These are phyloP conservation scores for Annona squamosa DNA, from an alignment of 164 flowering plant genomes.

Conservation along the genomic window DNA sequence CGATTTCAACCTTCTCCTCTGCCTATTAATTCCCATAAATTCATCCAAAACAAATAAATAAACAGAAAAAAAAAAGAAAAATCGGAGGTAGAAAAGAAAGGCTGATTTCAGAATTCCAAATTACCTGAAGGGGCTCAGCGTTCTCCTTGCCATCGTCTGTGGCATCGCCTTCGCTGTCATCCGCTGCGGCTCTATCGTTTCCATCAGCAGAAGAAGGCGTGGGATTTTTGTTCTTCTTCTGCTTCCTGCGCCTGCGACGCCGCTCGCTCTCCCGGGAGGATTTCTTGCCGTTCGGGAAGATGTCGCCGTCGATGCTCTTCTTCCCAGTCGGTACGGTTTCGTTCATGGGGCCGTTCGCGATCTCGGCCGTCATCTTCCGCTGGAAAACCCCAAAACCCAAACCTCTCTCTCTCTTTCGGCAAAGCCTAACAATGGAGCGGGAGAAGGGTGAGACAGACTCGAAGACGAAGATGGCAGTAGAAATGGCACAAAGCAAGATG, in stretches of 20 bases:
- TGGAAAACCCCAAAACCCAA: not conserved
- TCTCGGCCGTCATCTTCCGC: constrained; percentile 21
- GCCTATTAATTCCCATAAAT: constrained; percentile 19
- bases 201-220: not conserved
- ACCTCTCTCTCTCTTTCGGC: not conserved
- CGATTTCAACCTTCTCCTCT: constrained; percentile 58
- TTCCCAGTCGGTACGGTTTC: not conserved
- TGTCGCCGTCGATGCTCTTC: constrained; percentile 30
- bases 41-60: not conserved
- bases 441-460: too few species aligned
- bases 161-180: constrained; percentile 20
- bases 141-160: constrained; percentile 50
- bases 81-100: not conserved
- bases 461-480: too few species aligned
- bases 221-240: constrained; percentile 59
- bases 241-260: constrained; percentile 71
- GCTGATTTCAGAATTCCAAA: not conserved
- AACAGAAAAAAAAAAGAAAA: not conserved
- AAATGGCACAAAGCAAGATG: too few species aligned
- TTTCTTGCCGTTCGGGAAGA: constrained; percentile 14
- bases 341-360: not conserved
- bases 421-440: too few species aligned
- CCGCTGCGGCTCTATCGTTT: constrained; percentile 4
- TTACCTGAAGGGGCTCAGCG: constrained; percentile 50
- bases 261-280: constrained; percentile 46